Conservation (phyloP, 2,329 filamentous ascomycete species). For the Fusarium floridanum region DNA sequence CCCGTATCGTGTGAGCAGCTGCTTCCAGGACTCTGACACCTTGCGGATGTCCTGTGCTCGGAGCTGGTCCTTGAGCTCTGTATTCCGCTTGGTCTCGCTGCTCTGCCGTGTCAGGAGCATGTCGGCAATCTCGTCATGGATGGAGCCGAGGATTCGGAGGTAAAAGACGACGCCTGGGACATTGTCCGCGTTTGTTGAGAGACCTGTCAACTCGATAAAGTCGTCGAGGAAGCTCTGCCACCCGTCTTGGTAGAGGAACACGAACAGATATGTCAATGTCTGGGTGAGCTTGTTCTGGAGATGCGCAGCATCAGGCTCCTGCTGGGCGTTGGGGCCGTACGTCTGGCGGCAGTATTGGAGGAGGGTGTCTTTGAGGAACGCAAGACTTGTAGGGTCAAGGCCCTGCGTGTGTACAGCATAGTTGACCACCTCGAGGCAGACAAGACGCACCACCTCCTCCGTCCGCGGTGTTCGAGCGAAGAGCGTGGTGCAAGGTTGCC, state of each 20-base stretch:
- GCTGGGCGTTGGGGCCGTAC: constrained; percentile 73
- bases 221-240: constrained; percentile 96
- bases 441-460: constrained; percentile 87
- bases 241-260: constrained; percentile 83
- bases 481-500: constrained; percentile 89
- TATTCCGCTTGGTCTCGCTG: constrained; percentile 86
- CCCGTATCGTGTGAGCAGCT: constrained; percentile 84
- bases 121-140: constrained; percentile 98
- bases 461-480: constrained; percentile 83
- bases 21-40: constrained; percentile 90
- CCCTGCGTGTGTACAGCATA: constrained; percentile 86
- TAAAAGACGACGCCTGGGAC: constrained; percentile 84
- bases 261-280: constrained; percentile 94
- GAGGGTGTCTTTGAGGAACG: constrained; percentile 83
- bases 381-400: constrained; percentile 79
- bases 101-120: constrained; percentile 84
- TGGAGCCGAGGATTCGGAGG: constrained; percentile 86
- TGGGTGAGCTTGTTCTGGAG: constrained; percentile 98
- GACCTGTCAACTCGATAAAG: constrained; percentile 80
- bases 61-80: constrained; percentile 90
- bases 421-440: constrained; percentile 93
- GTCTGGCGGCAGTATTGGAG: constrained; percentile 83
- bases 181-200: constrained; percentile 76
- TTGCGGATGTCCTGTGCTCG: constrained; percentile 89
- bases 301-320: constrained; percentile 75